phyloP scores from a whole-genome alignment of 331 rosid species.

The Pyracantha coccinea region DNA sequence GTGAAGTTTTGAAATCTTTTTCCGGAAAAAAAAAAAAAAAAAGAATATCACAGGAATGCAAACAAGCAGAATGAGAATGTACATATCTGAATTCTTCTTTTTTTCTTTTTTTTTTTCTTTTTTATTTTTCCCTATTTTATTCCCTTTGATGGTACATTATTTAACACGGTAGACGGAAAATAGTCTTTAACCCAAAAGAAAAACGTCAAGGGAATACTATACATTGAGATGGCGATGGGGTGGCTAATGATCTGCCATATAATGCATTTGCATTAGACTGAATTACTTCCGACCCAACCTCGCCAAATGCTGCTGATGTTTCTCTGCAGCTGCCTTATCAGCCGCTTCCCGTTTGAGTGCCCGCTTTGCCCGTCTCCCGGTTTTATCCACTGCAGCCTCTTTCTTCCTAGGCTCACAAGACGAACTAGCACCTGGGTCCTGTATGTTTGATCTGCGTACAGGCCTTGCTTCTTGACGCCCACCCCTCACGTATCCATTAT shows the following conservation, averaged over 20 bases:
- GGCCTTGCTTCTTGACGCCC: conserved; percentile 90
- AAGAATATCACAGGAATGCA: too few relatives aligned
- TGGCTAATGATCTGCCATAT: background rate
- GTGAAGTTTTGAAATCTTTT: fast-evolving
- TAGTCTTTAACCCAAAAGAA: background rate
- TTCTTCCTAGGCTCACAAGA: conserved; percentile 46
- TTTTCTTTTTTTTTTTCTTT: background rate
- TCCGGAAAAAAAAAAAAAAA: fast-evolving
- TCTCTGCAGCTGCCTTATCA: conserved; percentile 73
- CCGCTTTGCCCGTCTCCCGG: conserved; percentile 80
- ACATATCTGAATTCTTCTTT: too few relatives aligned
- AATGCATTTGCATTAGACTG: background rate
- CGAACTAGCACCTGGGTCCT: conserved; percentile 51
- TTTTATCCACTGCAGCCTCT: conserved; percentile 29
- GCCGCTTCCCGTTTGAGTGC: conserved; percentile 86
- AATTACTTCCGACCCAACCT: conserved; percentile 56
- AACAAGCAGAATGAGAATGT: too few relatives aligned
- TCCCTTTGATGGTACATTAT: conserved; percentile 1
- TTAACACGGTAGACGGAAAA: conserved; percentile 2
- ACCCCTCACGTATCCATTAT: conserved; percentile 69
- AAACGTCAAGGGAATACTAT: conserved; percentile 20
- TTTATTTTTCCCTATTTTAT: too few relatives aligned
- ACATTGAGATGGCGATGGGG: conserved; percentile 13
- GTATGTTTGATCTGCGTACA: conserved; percentile 23
- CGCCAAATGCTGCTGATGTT: conserved; percentile 62